A percentile compares a stretch with the other conserved stretches of the same genome.
Conservation (phyloP, 2,329 filamentous ascomycete species). For the Xylariomycetidae sp. region DNA sequence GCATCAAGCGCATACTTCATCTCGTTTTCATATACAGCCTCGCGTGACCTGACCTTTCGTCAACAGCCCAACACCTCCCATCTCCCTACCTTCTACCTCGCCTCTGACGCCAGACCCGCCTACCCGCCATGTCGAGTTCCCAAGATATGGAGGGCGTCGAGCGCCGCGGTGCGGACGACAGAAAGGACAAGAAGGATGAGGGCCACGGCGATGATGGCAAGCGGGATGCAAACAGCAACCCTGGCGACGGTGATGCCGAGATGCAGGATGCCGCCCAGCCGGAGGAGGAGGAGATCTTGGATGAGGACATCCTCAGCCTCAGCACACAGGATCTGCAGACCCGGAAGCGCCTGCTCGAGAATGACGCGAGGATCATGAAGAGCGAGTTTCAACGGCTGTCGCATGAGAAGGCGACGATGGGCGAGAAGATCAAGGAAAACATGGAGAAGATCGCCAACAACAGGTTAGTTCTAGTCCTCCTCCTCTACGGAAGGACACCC, state of each 20-base stretch:
- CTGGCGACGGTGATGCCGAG: slow-evolving; percentile 68
- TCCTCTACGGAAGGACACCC: background rate
- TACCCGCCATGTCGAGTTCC: slow-evolving; percentile 25
- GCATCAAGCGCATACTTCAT: background rate
- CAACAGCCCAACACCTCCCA: background rate
- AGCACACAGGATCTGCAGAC: slow-evolving; percentile 94
- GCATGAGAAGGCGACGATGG: slow-evolving; percentile 94
- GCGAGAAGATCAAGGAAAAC: slow-evolving; percentile 99
- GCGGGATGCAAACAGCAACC: slow-evolving; percentile 46
- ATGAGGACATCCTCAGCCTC: slow-evolving; percentile 87
- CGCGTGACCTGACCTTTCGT: background rate
- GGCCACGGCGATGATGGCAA: slow-evolving; percentile 49
- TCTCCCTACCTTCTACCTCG: slow-evolving; percentile 1
- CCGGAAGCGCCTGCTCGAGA: slow-evolving; percentile 85
- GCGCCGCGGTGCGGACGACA: slow-evolving; percentile 23
- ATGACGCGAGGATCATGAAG: slow-evolving; percentile 97
- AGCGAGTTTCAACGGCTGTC: slow-evolving; percentile 91
- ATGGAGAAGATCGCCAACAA: slow-evolving; percentile 99
- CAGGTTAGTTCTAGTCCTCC: slow-evolving; percentile 52
- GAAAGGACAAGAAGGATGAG: slow-evolving; percentile 48
- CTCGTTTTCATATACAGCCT: too few relatives aligned
- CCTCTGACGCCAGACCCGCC: slow-evolving; percentile 4
- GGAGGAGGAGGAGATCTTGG: slow-evolving; percentile 74
- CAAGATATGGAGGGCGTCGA: slow-evolving; percentile 20
- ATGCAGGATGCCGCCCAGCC: slow-evolving; percentile 80